Conservation (phyloP, 441 rosid species). For the Bruguiera hainesii region DNA sequence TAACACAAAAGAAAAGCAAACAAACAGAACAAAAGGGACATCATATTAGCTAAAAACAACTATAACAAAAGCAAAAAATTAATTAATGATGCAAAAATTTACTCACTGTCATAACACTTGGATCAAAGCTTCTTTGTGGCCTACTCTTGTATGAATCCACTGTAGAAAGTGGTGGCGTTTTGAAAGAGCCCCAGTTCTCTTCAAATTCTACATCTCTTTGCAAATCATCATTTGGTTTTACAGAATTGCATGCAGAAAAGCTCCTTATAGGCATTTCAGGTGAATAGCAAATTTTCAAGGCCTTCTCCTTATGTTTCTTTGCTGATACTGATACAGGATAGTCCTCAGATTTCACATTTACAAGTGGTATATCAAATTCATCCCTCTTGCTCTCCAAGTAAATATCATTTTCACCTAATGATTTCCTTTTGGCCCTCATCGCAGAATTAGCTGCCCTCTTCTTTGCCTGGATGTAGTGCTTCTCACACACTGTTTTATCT, state of each 20-base stretch:
- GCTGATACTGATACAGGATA: slow-evolving; percentile 25
- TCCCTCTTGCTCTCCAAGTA: slow-evolving; percentile 66
- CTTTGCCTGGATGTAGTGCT: slow-evolving; percentile 91
- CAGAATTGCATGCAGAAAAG: slow-evolving; percentile 34
- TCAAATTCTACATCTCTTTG: slow-evolving; percentile 55
- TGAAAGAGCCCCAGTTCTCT: slow-evolving; percentile 54
- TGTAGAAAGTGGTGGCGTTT: slow-evolving; percentile 47
- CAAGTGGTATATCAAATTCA: slow-evolving; percentile 51
- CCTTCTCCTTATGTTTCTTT: slow-evolving; percentile 50
- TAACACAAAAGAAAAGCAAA: slow-evolving; percentile 4
- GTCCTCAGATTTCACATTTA: slow-evolving; percentile 36
- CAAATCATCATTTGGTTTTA: slow-evolving; percentile 46
- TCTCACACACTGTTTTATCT: slow-evolving; percentile 93
- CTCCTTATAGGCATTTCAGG: slow-evolving; percentile 55
- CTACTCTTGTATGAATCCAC: slow-evolving; percentile 58
- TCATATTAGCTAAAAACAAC: not conserved
- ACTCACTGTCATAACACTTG: slow-evolving; percentile 44
- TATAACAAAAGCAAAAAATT: not conserved
- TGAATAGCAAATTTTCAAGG: slow-evolving; percentile 40
- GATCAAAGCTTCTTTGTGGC: slow-evolving; percentile 50
- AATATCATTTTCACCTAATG: slow-evolving; percentile 51
- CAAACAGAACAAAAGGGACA: not conserved
- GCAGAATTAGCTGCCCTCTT: slow-evolving; percentile 93
- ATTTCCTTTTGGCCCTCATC: slow-evolving; percentile 71
- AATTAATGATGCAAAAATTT: slow-evolving; percentile 5